Conservation (phyloP, 306 rosid species). For the Prosopis cineraria region DNA sequence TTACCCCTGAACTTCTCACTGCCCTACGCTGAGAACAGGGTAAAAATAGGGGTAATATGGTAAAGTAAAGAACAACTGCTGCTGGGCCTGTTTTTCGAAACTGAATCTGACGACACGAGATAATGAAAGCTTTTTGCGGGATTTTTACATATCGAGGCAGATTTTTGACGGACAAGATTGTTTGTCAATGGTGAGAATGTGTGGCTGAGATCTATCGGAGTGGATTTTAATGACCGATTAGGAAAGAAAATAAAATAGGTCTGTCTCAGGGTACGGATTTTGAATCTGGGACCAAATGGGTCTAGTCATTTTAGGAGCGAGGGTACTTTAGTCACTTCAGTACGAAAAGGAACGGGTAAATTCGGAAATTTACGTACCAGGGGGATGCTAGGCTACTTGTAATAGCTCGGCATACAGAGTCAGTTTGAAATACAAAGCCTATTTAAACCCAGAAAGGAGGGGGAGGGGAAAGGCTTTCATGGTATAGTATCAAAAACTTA, state of each 20-base stretch:
- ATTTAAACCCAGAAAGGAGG: not conserved
- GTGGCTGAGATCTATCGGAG: constrained; percentile 44
- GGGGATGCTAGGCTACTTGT: not conserved
- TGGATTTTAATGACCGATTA: not conserved
- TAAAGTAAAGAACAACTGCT: constrained; percentile 26
- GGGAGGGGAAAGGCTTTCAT: too few species aligned
- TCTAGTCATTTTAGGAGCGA: not conserved
- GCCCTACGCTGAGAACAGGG: not conserved
- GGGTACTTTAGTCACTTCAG: not conserved
- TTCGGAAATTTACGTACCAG: not conserved
- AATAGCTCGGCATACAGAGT: not conserved
- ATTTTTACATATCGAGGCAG: constrained; percentile 54
- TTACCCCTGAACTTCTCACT: not conserved
- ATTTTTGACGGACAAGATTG: constrained; percentile 54
- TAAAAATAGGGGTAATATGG: constrained; percentile 18
- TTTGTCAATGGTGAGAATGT: not conserved
- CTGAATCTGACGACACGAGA: constrained; percentile 80
- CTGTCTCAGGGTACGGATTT: constrained; percentile 8
- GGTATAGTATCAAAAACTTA: too few species aligned
- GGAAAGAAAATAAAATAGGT: not conserved
- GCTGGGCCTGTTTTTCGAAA: constrained; percentile 63
- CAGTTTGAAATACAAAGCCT: not conserved
- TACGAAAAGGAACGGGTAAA: not conserved
- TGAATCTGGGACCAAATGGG: constrained; percentile 23
- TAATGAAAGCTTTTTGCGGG: constrained; percentile 59